Base-by-base conservation (phyloP, 352 stramenopile species). In the Globisporangium radiosum region DNA sequence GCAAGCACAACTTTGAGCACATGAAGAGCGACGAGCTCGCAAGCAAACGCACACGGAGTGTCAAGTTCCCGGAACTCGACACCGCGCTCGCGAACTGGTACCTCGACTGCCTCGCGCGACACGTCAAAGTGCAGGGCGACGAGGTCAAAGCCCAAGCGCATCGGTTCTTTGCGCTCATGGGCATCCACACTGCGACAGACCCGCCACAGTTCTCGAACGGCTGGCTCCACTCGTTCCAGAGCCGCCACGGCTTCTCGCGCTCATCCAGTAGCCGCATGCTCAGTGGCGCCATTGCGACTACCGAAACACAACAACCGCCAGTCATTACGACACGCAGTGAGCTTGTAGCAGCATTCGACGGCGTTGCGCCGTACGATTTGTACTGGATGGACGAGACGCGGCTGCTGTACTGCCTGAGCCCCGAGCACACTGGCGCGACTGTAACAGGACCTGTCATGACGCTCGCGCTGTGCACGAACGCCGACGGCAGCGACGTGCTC, bases 201-300 rank as follows among this genome's bases (percentile, higher is more conserved):
- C 71, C 76, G 48, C 83, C 81, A 42, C 78, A 89, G 64, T 94
- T 94, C 59, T 94, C 81, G n/a, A 94, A 94, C 62, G 84, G 84
- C 1, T 94, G 84, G 84, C 75, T 94, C 71, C 82, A 90, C 57
- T 91, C 81, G 38, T 94, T 92, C 56, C 84, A 91, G 69, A 76
- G 71, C 4, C 71, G 83, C 47, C 80, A 92, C 53, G 80, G 81
- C 0, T 91, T 91, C 56, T 79, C 77, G 38, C 68, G 69, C 40
- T 69, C 64, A 14, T 53, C 70, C 7, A 71, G 58, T 42, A 68
- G 44, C 49, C 14, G 63, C 75, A 38, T 59, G 54, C 2, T 37
- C 11, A 33, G 25, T 33, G 25, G 25, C 25, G 25, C 25, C 25
- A 33, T 33, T 33, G 25, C 25, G 25, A 33, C 25, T 33, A 33